Evolutionary conservation across 495 filamentous ascomycete species (phyloP).

Genomic region (Penicillium alfredii): DNA sequence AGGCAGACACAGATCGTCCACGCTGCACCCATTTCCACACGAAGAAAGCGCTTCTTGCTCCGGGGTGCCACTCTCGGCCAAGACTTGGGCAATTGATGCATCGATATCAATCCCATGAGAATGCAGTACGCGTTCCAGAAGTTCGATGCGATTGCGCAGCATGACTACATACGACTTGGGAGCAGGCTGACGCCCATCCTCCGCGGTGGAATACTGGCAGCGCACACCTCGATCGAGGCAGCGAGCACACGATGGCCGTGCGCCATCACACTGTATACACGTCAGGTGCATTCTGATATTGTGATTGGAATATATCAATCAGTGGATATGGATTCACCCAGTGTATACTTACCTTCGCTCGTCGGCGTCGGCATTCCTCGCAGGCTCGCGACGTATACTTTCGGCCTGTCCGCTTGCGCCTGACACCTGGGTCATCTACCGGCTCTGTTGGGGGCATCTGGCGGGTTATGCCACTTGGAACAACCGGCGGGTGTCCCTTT

Average conservation of each 20-base stretch:
- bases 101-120: constrained; percentile 22
- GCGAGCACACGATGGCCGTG: constrained; percentile 21
- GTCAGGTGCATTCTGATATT: too few species aligned
- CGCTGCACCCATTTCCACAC: too few species aligned
- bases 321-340: too few species aligned
- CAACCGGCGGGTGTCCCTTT: too few species aligned
- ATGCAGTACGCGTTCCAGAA: constrained; percentile 18
- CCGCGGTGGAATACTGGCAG: constrained; percentile 22
- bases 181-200: constrained; percentile 24
- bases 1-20: constrained; percentile 20
- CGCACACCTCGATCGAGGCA: constrained; percentile 21
- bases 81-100: constrained; percentile 16
- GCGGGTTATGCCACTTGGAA: too few species aligned
- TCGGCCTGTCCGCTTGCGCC: constrained; percentile 17
- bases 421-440: constrained; percentile 7
- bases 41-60: constrained; percentile 7
- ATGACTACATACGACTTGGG: constrained; percentile 28
- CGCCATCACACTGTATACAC: constrained; percentile 19
- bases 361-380: constrained; percentile 25
- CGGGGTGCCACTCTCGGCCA: constrained; percentile 7
- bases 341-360: constrained; percentile 25
- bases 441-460: constrained; percentile 9
- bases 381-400: constrained; percentile 28
- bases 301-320: too few species aligned
- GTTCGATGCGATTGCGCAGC: constrained; percentile 21